Conservation (phyloP, 2,329 filamentous ascomycete genomes). For the Aureobasidium sp. region DNA sequence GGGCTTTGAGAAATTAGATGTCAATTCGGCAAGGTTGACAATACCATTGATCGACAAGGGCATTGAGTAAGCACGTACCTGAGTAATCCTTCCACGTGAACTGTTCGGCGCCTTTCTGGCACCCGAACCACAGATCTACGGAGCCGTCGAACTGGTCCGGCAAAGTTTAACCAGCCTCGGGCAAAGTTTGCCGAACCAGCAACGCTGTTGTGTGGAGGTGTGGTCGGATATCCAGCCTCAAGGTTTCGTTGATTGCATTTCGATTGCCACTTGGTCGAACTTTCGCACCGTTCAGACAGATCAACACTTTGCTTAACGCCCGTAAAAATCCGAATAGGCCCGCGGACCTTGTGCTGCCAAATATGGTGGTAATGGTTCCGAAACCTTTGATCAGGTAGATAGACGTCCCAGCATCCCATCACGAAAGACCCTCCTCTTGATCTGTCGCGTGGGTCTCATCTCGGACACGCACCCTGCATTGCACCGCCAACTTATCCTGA, state of each 20-base stretch:
- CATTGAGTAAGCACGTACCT: not conserved
- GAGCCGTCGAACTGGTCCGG: not conserved
- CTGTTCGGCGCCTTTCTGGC: not conserved
- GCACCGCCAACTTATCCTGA: not conserved
- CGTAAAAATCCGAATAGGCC: not conserved
- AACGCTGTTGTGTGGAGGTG: not conserved
- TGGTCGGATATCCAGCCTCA: not conserved
- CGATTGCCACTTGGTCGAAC: not conserved
- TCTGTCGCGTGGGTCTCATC: not conserved
- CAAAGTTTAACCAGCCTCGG: not conserved
- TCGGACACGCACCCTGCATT: not conserved
- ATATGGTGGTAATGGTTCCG: not conserved
- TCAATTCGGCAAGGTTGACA: not conserved
- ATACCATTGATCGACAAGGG: not conserved
- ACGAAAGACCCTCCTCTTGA: not conserved
- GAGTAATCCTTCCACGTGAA: not conserved
- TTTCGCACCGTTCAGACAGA: not conserved
- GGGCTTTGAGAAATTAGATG: not conserved
- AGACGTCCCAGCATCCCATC: not conserved
- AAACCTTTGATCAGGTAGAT: not conserved
- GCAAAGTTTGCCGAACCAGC: not conserved
- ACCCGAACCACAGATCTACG: not conserved
- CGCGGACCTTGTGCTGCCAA: not conserved
- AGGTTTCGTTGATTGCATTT: not conserved
- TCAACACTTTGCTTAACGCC: not conserved